phyloP scores from a whole-genome alignment of 2,329 filamentous ascomycete species.

The Curvularia sp. region DNA sequence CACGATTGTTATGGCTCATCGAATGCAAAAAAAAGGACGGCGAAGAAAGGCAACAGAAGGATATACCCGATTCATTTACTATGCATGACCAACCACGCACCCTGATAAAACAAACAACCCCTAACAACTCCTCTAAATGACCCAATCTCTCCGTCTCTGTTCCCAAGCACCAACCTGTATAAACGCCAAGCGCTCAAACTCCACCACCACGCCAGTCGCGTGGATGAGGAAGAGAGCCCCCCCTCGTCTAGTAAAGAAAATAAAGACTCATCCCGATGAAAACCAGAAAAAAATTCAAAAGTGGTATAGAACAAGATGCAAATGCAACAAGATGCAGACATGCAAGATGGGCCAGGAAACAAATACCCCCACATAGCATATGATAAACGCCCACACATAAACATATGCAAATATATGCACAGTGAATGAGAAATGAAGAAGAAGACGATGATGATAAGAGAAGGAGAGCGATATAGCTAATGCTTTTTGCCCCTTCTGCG shows the following conservation, averaged over 20 bases:
- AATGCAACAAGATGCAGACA: neutral
- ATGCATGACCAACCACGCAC: neutral
- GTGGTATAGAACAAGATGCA: neutral
- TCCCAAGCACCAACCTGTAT: neutral
- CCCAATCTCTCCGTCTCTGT: neutral
- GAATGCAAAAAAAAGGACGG: neutral
- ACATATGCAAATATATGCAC: neutral
- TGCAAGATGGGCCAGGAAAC: neutral
- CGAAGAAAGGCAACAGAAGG: neutral
- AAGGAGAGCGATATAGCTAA: conserved; percentile 9
- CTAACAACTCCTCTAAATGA: neutral
- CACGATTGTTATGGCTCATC: too few species aligned
- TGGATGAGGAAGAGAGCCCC: neutral
- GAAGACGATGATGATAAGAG: neutral
- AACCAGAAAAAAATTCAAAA: neutral
- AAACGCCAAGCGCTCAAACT: neutral
- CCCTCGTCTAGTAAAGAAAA: neutral
- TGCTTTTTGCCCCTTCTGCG: conserved; percentile 38
- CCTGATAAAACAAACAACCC: neutral
- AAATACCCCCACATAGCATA: neutral
- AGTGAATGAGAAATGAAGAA: conserved; percentile 1
- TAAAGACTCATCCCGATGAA: neutral
- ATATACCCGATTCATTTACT: neutral
- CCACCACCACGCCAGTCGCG: neutral
- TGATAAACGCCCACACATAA: neutral